Base-by-base conservation (phyloP, 306 rosid species). In the Boehmeria nivea region DNA sequence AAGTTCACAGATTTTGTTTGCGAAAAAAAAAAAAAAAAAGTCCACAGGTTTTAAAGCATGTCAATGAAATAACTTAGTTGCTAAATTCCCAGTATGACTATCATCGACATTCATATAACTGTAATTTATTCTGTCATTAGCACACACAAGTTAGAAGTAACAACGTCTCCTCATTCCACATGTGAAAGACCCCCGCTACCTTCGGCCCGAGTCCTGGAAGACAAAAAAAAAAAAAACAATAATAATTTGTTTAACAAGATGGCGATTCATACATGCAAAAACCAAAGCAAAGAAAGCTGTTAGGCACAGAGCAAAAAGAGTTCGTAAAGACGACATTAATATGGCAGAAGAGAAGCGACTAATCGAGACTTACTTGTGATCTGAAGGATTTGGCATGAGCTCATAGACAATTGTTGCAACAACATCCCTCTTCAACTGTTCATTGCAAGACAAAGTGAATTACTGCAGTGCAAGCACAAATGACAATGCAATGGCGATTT, bases 301-400 rank as follows among this genome's bases (percentile, higher is more conserved):
- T 12, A 12, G 54, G 14, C 4, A 48, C 12, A 23, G 53, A 13
- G 24, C 3, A n/a, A n/a, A 20, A 9, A 48, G 31, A 23, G 12
- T 4, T 21, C 6, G n/a, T n/a, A 50, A 20, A 7, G 14, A 15
- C 33, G 39, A 51, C 27, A 22, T 51, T n/a, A 20, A 51, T 12
- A 51, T 27, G 39, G 11, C n/a, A 48, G 2, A 6, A 22, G 28
- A 48, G 6, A 13, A 23, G 53, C n/a, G n/a, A n/a, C n/a, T n/a
- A n/a, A n/a, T n/a, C n/a, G 28, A 59, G 16, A 73, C 83, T 76
- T 78, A 87, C 99, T 91, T 91, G 87, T 91, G 99, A 57, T 91
- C 99, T 26, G 99, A 87, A 60, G 99, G 99, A 81, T 91, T 91
- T 54, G 99, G 99, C 77, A 38, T 81, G 26, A 91, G 68, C 79